Evolutionary conservation across 352 stramenopile genomes (phyloP), one percentile per base, ranked within the genome.

Genomic region (Globisporangium spiculum): DNA sequence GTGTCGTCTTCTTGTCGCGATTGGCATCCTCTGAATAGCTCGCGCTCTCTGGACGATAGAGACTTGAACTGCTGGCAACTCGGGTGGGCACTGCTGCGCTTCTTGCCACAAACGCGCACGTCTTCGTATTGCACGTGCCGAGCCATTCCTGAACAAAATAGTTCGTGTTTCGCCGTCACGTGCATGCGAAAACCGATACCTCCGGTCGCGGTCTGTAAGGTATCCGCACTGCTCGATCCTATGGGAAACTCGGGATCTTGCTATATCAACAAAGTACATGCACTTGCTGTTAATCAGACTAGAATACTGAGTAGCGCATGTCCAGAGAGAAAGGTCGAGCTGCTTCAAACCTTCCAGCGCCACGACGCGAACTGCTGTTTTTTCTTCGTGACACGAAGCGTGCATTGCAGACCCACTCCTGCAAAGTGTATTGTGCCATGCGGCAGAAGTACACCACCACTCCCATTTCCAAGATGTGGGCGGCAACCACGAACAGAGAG

Each of bases 41-140:
- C 52, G 5, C 57, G 41, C 8, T 71, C 65, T 8, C 52, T 27
- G 2, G 18, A 53, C 1, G 74, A 44, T 22, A 80, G 30, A 16
- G 38, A 22, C 32, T 80, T 83, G 32, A 80, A 54, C 14, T 72
- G 32, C 22, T 55, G 20, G 8, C 44, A 22, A n/a, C 66, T 63
- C 0, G 63, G 22, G 55, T 83, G 71, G 3, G 69, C 71, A 9
- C 38, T 56, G 38, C 46, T 70, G 8, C 69, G 71, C 34, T 58
- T 68, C 22, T 60, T 71, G 10, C 26, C 38, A 48, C 50, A 60
- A 27, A 75, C 57, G 1, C 62, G 63, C 65, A 81, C 38, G 3
- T 70, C 61, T 4, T 75, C 71, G 34, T 72, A 76, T 46, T 61
- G 63, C 54, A 79, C 22, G 18, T 3, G 53, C 32, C 44, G 63